phyloP scores from a whole-genome alignment of 2,329 filamentous ascomycete genomes.

The Neurospora crassa region DNA sequence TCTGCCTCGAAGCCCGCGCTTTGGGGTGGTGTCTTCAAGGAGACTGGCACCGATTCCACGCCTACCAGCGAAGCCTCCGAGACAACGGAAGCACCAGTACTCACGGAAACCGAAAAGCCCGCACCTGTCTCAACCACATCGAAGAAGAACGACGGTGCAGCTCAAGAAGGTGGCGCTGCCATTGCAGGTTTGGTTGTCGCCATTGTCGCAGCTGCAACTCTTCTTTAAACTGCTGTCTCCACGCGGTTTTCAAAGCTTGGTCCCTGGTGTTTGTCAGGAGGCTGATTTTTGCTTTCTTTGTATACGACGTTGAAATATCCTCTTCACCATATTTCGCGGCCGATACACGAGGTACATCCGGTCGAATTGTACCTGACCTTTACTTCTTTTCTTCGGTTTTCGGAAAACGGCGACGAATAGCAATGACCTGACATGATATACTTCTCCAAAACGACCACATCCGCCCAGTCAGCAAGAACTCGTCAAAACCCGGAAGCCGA shows the following conservation, averaged over 20 bases:
- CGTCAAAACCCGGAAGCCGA: neutral
- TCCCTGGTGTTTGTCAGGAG: constrained; percentile 7
- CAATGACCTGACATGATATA: neutral
- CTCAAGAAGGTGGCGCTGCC: constrained; percentile 39
- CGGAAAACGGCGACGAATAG: neutral
- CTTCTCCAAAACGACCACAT: neutral
- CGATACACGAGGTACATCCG: neutral
- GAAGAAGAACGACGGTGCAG: constrained; percentile 33
- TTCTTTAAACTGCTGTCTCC: constrained; percentile 26
- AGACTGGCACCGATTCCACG: constrained; percentile 28
- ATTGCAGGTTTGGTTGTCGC: constrained; percentile 46
- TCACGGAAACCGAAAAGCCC: constrained; percentile 15
- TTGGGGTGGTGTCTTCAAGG: constrained; percentile 39
- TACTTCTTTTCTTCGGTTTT: neutral
- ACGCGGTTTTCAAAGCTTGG: neutral
- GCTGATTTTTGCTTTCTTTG: neutral
- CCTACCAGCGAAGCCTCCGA: constrained; percentile 7
- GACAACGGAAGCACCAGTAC: constrained; percentile 2
- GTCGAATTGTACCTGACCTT: neutral
- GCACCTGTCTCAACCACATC: constrained; percentile 18
- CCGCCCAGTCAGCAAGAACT: neutral
- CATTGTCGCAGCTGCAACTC: constrained; percentile 41
- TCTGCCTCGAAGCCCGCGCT: constrained; percentile 8
- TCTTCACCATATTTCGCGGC: neutral
- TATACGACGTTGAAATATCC: neutral